A percentile compares a stretch with the other conserved stretches of the same genome.
Conservation (phyloP, 1,139 yeast species). For the Suhomyces kunorum region DNA sequence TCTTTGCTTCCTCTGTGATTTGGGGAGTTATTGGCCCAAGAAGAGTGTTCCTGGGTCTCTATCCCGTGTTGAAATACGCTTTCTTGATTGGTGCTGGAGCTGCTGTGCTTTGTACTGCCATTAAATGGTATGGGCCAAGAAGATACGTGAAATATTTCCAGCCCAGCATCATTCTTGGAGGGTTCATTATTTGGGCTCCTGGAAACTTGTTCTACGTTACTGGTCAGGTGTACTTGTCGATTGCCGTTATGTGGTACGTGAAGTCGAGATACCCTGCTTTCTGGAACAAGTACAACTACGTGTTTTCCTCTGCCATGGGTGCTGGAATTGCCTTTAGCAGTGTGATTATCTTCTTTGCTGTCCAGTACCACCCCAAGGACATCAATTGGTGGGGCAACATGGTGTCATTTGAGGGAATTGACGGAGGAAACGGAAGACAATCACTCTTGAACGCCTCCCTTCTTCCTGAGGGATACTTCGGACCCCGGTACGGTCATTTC, state of each 20-base stretch:
- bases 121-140: slow-evolving; percentile 25
- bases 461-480: slow-evolving; percentile 22
- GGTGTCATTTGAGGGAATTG: slow-evolving; percentile 18
- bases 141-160: slow-evolving; percentile 18
- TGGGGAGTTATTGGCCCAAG: slow-evolving; percentile 43
- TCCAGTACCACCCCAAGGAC: slow-evolving; percentile 20
- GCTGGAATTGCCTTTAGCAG: slow-evolving; percentile 24
- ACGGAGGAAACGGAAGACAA: slow-evolving; percentile 8
- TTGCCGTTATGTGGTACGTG: slow-evolving; percentile 20
- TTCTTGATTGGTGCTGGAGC: slow-evolving; percentile 37
- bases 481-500: slow-evolving; percentile 19
- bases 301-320: slow-evolving; percentile 21
- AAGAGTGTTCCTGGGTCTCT: slow-evolving; percentile 34
- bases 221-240: slow-evolving; percentile 19
- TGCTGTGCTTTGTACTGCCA: slow-evolving; percentile 19
- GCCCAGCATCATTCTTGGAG: slow-evolving; percentile 23
- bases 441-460: slow-evolving; percentile 15
- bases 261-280: slow-evolving; percentile 19
- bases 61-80: slow-evolving; percentile 38
- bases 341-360: slow-evolving; percentile 24
- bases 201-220: slow-evolving; percentile 22
- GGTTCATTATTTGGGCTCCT: slow-evolving; percentile 20
- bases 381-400: slow-evolving; percentile 24
- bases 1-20: slow-evolving; percentile 33
- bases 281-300: slow-evolving; percentile 25